Percentiles rank a stretch among this genome's conserved stretches.
Evolutionary conservation across 148 eudicot species (phyloP).

Genomic region (Rhododendron ovatum): DNA sequence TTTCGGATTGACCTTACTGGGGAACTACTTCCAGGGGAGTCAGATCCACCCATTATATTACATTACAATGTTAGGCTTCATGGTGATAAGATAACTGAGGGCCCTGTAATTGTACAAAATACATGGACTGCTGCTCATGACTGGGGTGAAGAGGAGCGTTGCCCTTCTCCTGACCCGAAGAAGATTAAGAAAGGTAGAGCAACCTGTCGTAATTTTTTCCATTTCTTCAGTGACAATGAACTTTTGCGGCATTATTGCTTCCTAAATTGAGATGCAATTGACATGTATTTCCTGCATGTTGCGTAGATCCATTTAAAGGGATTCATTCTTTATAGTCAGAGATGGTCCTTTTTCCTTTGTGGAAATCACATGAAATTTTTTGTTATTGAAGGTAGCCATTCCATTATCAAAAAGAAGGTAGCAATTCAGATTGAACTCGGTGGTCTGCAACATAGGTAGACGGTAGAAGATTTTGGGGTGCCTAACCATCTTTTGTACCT

Average conservation of each 20-base stretch:
- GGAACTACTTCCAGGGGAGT: conserved; percentile 90
- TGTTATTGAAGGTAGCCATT: not conserved
- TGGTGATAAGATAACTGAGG: conserved; percentile 89
- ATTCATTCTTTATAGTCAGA: not conserved
- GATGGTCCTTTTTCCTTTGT: not conserved
- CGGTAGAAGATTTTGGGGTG: not conserved
- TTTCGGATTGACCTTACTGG: conserved; percentile 82
- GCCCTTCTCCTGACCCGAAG: conserved; percentile 63
- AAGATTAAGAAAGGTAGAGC: conserved; percentile 66
- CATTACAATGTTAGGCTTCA: conserved; percentile 95
- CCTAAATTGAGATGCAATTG: conserved; percentile 8
- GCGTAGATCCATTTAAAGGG: not conserved
- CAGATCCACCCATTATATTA: conserved; percentile 84
- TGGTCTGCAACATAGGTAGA: not conserved
- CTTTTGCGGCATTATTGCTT: not conserved
- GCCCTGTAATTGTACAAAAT: conserved; percentile 95
- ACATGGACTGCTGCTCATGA: conserved; percentile 95
- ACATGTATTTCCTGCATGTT: conserved; percentile 7
- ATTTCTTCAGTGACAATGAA: not conserved
- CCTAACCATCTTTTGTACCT: not conserved
- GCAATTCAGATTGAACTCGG: conserved; percentile 1
- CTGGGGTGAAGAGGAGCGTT: conserved; percentile 96
- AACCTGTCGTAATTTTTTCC: not conserved
- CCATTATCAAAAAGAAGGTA: not conserved
- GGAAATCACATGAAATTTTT: not conserved